Evolutionary conservation across 208 protist species (phyloP), one percentile per base, ranked within the genome.

Genomic region (Leishmania braziliensis): DNA sequence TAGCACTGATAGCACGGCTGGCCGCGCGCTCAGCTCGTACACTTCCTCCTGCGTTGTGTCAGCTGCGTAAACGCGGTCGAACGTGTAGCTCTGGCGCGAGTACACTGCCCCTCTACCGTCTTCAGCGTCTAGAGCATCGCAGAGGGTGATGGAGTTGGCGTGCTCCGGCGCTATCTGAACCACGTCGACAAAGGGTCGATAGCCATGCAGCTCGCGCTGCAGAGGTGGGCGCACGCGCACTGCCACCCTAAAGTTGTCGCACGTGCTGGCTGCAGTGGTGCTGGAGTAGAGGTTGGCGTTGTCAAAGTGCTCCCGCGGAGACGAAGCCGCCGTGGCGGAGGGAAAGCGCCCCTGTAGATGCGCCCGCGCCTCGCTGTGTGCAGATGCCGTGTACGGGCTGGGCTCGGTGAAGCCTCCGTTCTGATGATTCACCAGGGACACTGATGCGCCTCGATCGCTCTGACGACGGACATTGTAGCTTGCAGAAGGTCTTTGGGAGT

Each of bases 201-300:
- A 92, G 36, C 89, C 85, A 29, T 96, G 75, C 66, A 98, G 80
- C 83, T 98, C 96, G 20, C 93, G 88, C 53, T 82, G 90, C 53
- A 96, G 79, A 8, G 95, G 94, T 8, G 96, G 96, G 29, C 96
- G 93, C 14, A 98, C 92, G 46, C 96, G 91, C 66, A 98, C 92
- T 18, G 93, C 93, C 50, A 98, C 96, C 29, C 88, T 95, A 54
- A 98, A 91, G 87, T 97, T 96, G 36, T 87, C 78, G 29, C 69
- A 72, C 75, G 79, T 75, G 69, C 73, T 79, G 43, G 39, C 71
- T 9, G 18, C 72, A 20, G 54, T 77, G 16, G 58, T 76, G 26
- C 75, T 76, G 23, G 72, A 18, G 83, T 88, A 84, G 3, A 87
- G 70, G 73, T 86, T 73, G 43, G 78, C 78, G 70, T 84, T 77